These are phyloP conservation scores for Umbilicus rupestris DNA, from an alignment of 164 flowering plant species.

Conservation along the genomic window DNA sequence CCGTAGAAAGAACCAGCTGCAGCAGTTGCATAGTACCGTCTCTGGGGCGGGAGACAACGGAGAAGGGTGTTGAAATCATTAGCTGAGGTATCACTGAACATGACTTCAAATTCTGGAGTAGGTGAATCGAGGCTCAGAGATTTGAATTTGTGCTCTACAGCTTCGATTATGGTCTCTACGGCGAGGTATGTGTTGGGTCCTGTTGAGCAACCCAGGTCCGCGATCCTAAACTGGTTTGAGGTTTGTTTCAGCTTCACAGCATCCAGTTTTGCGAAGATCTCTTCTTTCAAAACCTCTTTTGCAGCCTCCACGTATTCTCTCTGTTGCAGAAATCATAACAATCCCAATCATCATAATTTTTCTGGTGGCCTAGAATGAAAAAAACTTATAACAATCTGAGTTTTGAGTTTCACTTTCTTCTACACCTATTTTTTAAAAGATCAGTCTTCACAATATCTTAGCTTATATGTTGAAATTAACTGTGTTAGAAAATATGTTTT, in stretches of 20 bases:
- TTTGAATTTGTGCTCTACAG: not conserved
- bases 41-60: not conserved
- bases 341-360: not conserved
- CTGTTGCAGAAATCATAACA: not conserved
- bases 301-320: not conserved
- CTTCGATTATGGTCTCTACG: not conserved
- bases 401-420: no score
- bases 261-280: not conserved
- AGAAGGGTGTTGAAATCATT: slow-evolving; percentile 9
- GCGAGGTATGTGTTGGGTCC: slow-evolving; percentile 2
- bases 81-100: not conserved
- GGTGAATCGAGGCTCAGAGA: not conserved
- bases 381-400: no score
- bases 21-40: slow-evolving; percentile 4
- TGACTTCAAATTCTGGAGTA: not conserved
- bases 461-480: no score
- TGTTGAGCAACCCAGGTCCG: not conserved
- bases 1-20: slow-evolving; percentile 4
- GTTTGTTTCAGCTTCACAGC: not conserved
- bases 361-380: no score
- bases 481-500: no score
- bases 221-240: not conserved
- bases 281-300: not conserved
- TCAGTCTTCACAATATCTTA: no score
- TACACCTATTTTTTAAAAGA: no score